Evolutionary conservation across 768 basidiomycete species (phyloP).

Genomic region (Coprinellus micaceus): DNA sequence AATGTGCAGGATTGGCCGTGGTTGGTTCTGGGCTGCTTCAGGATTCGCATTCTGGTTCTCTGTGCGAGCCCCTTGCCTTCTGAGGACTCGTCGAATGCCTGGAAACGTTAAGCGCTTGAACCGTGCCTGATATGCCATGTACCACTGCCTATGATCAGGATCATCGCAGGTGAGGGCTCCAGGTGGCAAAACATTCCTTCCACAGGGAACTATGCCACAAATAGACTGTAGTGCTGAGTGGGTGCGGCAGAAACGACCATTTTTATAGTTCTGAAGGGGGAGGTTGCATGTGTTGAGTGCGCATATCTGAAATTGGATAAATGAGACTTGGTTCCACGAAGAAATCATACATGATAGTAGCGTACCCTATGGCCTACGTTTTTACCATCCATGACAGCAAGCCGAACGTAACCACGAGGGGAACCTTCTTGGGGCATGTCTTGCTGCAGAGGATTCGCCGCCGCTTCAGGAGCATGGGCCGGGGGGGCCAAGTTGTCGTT

Average conservation of each 20-base stretch:
- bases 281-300: constrained; percentile 18
- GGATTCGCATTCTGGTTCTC: neutral
- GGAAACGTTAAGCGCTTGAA: constrained; percentile 21
- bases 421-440: neutral
- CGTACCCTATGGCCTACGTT: constrained; percentile 20
- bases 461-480: too few species aligned
- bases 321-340: neutral
- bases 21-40: too few species aligned
- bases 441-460: neutral
- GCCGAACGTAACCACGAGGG: constrained; percentile 19
- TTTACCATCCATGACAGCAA: constrained; percentile 35
- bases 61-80: constrained; percentile 13
- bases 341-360: neutral
- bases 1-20: neutral
- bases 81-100: constrained; percentile 23
- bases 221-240: constrained; percentile 16
- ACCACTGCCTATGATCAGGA: constrained; percentile 17
- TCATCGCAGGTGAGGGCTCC: constrained; percentile 17
- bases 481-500: too few species aligned
- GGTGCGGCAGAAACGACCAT: constrained; percentile 25
- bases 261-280: constrained; percentile 24
- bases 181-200: neutral
- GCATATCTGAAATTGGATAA: constrained; percentile 22
- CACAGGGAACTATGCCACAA: constrained; percentile 24
- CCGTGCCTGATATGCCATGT: constrained; percentile 11